phyloP scores from a whole-genome alignment of 2,329 filamentous ascomycete species.

The Verticillium albo-atrum region DNA sequence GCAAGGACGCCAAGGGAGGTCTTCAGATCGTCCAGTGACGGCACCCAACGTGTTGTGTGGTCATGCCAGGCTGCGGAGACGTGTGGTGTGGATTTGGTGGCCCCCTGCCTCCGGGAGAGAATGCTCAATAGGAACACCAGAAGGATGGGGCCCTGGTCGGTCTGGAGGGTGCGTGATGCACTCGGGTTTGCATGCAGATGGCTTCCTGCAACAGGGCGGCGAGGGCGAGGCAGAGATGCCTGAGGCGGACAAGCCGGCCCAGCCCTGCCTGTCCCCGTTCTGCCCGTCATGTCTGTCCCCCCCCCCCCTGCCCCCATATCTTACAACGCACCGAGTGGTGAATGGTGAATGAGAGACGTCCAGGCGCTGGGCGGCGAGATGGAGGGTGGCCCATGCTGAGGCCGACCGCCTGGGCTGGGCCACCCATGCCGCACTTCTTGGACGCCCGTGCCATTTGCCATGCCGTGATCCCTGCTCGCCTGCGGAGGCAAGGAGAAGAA shows the following conservation, averaged over 20 bases:
- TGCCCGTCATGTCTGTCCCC: background rate
- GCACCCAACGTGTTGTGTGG: background rate
- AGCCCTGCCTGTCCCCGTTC: constrained; percentile 7
- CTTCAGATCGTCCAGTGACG: background rate
- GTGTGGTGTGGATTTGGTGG: background rate
- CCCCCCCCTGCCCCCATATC: background rate
- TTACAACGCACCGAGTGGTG: background rate
- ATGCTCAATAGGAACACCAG: background rate
- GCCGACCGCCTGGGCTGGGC: background rate
- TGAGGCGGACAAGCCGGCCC: constrained; percentile 5
- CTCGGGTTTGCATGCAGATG: background rate
- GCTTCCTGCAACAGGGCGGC: background rate
- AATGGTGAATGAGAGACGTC: too few relatives aligned
- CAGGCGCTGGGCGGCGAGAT: background rate
- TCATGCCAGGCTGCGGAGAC: background rate
- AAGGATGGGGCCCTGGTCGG: background rate
- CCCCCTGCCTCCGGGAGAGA: background rate
- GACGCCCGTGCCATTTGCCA: background rate
- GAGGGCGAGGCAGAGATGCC: constrained; percentile 7
- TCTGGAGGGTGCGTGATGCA: background rate
- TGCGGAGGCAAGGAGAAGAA: background rate
- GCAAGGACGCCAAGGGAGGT: background rate
- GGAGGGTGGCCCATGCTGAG: background rate
- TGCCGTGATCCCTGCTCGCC: background rate
- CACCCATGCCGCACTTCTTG: background rate